A percentile compares a stretch with the other conserved stretches of the same genome.
Conservation (phyloP, 768 basidiomycete species). For the Sporobolomyces roseus region DNA sequence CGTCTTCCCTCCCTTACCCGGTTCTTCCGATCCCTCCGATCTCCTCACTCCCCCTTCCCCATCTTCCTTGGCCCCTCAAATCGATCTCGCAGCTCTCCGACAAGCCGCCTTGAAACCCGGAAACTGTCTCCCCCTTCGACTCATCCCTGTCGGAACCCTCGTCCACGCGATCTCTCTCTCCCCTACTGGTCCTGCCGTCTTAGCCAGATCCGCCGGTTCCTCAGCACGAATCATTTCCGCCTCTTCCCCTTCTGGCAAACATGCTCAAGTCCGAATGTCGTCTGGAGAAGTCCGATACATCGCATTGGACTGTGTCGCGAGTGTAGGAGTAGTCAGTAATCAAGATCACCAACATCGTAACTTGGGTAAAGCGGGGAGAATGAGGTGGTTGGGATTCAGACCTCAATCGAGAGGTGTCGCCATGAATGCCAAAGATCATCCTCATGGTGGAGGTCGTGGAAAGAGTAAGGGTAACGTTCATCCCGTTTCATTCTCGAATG, state of each 20-base stretch:
- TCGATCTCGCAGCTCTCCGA: slow-evolving; percentile 79
- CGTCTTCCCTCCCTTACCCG: not conserved
- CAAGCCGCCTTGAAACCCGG: slow-evolving; percentile 79
- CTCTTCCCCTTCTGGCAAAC: slow-evolving; percentile 61
- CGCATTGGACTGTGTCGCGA: slow-evolving; percentile 70
- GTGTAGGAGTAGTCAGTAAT: slow-evolving; percentile 88
- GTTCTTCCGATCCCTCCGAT: slow-evolving; percentile 1
- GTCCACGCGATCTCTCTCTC: slow-evolving; percentile 79
- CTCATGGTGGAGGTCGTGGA: slow-evolving; percentile 96
- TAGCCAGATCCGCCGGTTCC: slow-evolving; percentile 85
- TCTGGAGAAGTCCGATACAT: slow-evolving; percentile 90
- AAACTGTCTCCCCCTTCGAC: slow-evolving; percentile 83
- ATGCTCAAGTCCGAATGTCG: slow-evolving; percentile 77
- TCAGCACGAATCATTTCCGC: slow-evolving; percentile 67
- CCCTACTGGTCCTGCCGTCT: slow-evolving; percentile 68
- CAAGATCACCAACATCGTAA: slow-evolving; percentile 76
- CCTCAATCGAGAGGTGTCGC: slow-evolving; percentile 46
- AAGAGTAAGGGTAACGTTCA: slow-evolving; percentile 95
- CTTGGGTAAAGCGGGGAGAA: slow-evolving; percentile 87
- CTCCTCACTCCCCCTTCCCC: slow-evolving; percentile 20
- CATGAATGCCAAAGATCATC: slow-evolving; percentile 51
- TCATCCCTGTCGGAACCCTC: slow-evolving; percentile 88
- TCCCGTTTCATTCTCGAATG: slow-evolving; percentile 6
- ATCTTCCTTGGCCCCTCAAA: slow-evolving; percentile 50
- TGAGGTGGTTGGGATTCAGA: slow-evolving; percentile 76